phyloP scores from a whole-genome alignment of 176 grass and related monocot species.

The Puya raimondii region DNA sequence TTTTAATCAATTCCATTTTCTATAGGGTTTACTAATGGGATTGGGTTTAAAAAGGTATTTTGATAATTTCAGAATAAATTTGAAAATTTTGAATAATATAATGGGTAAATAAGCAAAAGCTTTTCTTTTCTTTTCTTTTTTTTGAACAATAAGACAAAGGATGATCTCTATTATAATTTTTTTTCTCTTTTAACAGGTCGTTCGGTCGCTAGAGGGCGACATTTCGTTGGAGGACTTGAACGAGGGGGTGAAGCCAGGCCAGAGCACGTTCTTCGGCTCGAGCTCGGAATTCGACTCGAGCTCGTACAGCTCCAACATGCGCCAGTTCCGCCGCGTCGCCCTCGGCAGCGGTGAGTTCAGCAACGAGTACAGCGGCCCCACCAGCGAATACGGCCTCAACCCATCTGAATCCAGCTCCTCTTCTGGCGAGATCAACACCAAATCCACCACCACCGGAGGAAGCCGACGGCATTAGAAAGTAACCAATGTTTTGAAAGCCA shows the following conservation, averaged over 20 bases:
- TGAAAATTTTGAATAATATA: no score
- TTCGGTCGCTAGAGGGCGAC: constrained; percentile 86
- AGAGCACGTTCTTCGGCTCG: constrained; percentile 65
- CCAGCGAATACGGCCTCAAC: constrained; percentile 48
- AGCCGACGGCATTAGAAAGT: constrained; percentile 4
- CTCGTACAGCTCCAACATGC: constrained; percentile 58
- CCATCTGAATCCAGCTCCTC: constrained; percentile 37
- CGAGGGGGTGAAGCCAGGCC: constrained; percentile 68
- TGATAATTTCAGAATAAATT: no score
- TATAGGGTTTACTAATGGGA: no score
- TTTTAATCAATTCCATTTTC: no score
- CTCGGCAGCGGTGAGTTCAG: constrained; percentile 63
- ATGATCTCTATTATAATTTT: no score
- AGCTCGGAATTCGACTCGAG: constrained; percentile 52
- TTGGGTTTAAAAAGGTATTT: no score
- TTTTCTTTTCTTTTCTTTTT: background rate
- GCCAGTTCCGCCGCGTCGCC: constrained; percentile 45
- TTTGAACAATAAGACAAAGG: no score
- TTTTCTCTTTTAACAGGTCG: constrained; percentile 40
- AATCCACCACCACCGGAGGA: background rate
- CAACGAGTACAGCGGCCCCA: constrained; percentile 48
- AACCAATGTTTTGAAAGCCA: background rate
- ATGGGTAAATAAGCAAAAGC: background rate
- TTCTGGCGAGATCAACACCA: constrained; percentile 19
- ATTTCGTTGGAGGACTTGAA: constrained; percentile 78